Conservation (phyloP, 2,329 filamentous ascomycete genomes). For the Calonectria pteridis region DNA sequence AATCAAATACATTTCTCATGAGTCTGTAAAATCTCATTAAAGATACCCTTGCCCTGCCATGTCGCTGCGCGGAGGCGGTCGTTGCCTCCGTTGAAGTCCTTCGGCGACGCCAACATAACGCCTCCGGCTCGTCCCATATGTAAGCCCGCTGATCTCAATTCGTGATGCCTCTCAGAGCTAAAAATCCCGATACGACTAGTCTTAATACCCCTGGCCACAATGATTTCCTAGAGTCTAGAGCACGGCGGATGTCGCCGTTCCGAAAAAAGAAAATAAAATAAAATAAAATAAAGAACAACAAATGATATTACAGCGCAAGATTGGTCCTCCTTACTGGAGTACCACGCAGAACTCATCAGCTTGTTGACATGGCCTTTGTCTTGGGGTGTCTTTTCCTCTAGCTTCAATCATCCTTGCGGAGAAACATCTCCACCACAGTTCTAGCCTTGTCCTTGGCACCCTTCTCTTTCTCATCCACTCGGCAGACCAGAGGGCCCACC, state of each 20-base stretch:
- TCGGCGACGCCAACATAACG: neutral
- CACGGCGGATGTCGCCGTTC: neutral
- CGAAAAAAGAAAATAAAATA: neutral
- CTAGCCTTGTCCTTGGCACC: conserved; percentile 73
- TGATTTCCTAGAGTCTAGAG: neutral
- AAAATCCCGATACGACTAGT: conserved; percentile 7
- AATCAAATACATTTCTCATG: neutral
- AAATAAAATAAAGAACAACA: neutral
- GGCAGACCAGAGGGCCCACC: conserved; percentile 74
- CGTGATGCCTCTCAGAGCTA: conserved; percentile 5
- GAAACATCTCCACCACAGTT: conserved; percentile 77
- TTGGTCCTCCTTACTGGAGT: neutral
- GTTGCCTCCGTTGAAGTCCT: neutral
- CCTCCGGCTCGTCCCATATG: neutral
- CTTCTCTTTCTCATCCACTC: conserved; percentile 67
- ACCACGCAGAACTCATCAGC: conserved; percentile 27
- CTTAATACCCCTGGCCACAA: neutral
- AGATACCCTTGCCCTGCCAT: neutral
- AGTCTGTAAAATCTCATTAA: neutral
- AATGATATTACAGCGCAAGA: conserved; percentile 8
- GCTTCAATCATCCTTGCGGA: conserved; percentile 49
- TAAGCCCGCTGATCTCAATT: conserved; percentile 18
- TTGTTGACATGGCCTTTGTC: conserved; percentile 29
- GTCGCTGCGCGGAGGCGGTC: neutral
- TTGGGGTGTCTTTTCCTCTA: conserved; percentile 43